A percentile compares a stretch with the other conserved stretches of the same genome.
Conservation (phyloP, 2,329 filamentous ascomycete genomes). For the Scolecobasidium constrictum region DNA sequence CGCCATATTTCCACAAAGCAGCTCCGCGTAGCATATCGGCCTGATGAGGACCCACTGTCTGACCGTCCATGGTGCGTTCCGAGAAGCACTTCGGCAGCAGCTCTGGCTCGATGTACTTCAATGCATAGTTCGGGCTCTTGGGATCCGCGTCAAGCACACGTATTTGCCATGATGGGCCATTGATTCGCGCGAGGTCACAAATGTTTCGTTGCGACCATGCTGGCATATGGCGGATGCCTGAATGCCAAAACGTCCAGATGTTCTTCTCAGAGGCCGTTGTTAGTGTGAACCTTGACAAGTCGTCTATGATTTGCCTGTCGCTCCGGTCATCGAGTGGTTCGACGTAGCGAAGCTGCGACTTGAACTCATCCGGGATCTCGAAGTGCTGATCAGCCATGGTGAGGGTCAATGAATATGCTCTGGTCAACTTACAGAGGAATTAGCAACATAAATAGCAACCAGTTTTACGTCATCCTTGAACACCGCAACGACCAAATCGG, state of each 20-base stretch:
- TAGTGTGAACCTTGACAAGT: background rate
- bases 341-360: background rate
- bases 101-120: conserved; percentile 24
- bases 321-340: background rate
- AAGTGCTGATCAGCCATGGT: background rate
- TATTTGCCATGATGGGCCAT: conserved; percentile 28
- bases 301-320: background rate
- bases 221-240: conserved; percentile 24
- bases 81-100: conserved; percentile 29
- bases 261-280: conserved; percentile 28
- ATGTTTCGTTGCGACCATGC: conserved; percentile 31
- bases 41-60: conserved; percentile 31
- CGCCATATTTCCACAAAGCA: too few species aligned
- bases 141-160: conserved; percentile 28
- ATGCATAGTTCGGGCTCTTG: conserved; percentile 26
- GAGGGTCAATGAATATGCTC: too few species aligned
- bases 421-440: too few species aligned
- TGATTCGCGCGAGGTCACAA: conserved; percentile 29
- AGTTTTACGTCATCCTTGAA: too few species aligned
- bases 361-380: background rate
- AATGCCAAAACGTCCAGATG: conserved; percentile 31
- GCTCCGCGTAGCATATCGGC: conserved; percentile 39
- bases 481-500: too few species aligned
- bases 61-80: conserved; percentile 33
- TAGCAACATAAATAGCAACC: too few species aligned